Base-by-base conservation (phyloP, 2,329 filamentous ascomycete species). In the Tolypocladium endophyticum region DNA sequence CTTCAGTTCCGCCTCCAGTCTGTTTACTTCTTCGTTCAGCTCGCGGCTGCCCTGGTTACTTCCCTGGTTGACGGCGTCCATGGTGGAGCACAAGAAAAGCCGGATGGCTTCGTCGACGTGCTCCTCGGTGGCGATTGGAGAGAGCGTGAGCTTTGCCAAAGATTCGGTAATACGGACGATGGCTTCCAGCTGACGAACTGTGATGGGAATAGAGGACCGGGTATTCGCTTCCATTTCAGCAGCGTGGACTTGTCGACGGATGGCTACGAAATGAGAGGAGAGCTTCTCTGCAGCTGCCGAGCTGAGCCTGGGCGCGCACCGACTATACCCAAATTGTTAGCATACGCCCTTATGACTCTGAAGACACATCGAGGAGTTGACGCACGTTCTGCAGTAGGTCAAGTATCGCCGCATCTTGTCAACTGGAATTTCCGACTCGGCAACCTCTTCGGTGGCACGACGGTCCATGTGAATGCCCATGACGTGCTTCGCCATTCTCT, bases 321-420 rank as follows among this genome's bases (percentile, higher is more conserved):
- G 91, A 61, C 90, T 93, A 12, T 52, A 14, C 12, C 1, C 55
- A 7, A 0, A 23, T 9, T 45, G 61, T 76, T 71, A 78, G 73
- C 61, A 43, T 35, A 25, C 4, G 30, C 56, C 5, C 7, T 39
- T 20, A 20, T 39, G 38, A 20, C 18, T 8, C n/a, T n/a, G 23
- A 52, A 36, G 20, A 36, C 16, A 2, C 1, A 25, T 12, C 16
- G 18, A 36, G n/a, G 23, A 25, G 3, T 30, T 16, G 23, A 81
- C 88, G 78, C 78, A 93, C 86, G 90, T 89, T 76, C 93, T 93
- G 82, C 94, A 97, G 76, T 97, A 99, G 67, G 89, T 95, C 70
- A 99, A 89, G 71, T 97, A 99, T 62, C 92, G 87, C 76, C 92
- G 92, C 90, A 99, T 96, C 77, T 96, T 96, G 58, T 97, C 94